These are phyloP conservation scores for Cordyceps fumosorosea DNA, from an alignment of 2,329 filamentous ascomycete species.

Conservation along the genomic window DNA sequence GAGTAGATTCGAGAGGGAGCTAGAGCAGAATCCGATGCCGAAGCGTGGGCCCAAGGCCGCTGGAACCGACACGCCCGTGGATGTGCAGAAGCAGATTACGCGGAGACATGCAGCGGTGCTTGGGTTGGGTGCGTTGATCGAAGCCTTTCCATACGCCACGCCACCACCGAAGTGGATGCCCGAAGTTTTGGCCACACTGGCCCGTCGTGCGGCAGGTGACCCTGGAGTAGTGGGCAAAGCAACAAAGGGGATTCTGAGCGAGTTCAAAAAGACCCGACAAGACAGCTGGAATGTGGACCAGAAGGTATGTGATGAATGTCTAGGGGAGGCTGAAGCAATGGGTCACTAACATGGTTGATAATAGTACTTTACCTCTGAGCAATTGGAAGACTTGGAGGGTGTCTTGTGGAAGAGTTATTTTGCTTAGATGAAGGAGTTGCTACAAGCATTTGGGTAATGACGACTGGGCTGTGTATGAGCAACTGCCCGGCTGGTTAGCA, in stretches of 20 bases:
- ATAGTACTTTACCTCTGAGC: slow-evolving; percentile 79
- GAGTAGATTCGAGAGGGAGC: slow-evolving; percentile 67
- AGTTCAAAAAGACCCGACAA: slow-evolving; percentile 99
- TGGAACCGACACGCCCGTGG: slow-evolving; percentile 63
- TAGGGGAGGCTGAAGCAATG: not conserved
- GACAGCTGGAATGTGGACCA: slow-evolving; percentile 98
- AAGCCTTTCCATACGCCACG: slow-evolving; percentile 93
- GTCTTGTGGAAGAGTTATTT: slow-evolving; percentile 99
- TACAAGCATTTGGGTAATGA: not conserved
- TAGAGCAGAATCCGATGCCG: slow-evolving; percentile 81
- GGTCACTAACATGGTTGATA: slow-evolving; percentile 21
- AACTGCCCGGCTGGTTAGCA: not conserved
- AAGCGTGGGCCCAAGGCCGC: slow-evolving; percentile 56
- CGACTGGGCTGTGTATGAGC: not conserved
- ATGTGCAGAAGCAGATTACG: slow-evolving; percentile 70
- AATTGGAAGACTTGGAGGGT: slow-evolving; percentile 89
- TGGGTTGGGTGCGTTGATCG: slow-evolving; percentile 82
- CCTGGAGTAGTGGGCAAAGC: slow-evolving; percentile 91
- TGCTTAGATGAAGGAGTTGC: slow-evolving; percentile 38
- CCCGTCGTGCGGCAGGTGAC: slow-evolving; percentile 78
- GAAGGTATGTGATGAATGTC: slow-evolving; percentile 60
- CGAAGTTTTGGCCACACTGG: slow-evolving; percentile 79
- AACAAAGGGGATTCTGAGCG: slow-evolving; percentile 86
- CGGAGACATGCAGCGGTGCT: slow-evolving; percentile 84
- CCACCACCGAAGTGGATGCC: slow-evolving; percentile 93